Percentiles rank a stretch among this genome's conserved stretches.
phyloP scores from a whole-genome alignment of 2,329 filamentous ascomycete species.

The Endocalyx cinctus region DNA sequence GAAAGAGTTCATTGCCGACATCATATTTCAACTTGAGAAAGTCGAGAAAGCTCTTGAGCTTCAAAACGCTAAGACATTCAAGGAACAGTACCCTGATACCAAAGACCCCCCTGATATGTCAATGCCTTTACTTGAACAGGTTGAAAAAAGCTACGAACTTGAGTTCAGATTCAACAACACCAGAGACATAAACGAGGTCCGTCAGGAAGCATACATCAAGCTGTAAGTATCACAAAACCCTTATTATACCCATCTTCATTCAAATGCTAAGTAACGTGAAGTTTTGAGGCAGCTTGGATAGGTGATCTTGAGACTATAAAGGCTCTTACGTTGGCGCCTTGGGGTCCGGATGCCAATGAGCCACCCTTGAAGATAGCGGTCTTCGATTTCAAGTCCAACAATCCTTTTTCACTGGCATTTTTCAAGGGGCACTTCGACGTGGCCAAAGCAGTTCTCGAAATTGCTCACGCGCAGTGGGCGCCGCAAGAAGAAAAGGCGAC shows the following conservation, averaged over 20 bases:
- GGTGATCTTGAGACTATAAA: constrained; percentile 67
- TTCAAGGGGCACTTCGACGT: constrained; percentile 59
- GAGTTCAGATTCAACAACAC: constrained; percentile 47
- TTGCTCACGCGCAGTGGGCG: constrained; percentile 64
- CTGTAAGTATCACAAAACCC: constrained; percentile 42
- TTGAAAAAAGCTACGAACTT: constrained; percentile 35
- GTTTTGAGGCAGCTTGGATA: constrained; percentile 68
- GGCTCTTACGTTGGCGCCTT: constrained; percentile 54
- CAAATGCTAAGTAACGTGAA: constrained; percentile 27
- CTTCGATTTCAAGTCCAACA: constrained; percentile 44
- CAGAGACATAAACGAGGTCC: constrained; percentile 51
- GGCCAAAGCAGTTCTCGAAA: constrained; percentile 64
- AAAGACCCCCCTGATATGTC: constrained; percentile 20
- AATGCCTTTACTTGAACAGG: no score
- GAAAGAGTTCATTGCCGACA: constrained; percentile 45
- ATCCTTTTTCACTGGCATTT: constrained; percentile 65
- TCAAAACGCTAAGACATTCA: constrained; percentile 62
- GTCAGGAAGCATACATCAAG: constrained; percentile 55
- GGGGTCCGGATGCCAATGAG: constrained; percentile 49
- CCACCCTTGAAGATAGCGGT: constrained; percentile 62
- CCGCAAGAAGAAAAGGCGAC: constrained; percentile 48
- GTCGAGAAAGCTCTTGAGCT: constrained; percentile 51
- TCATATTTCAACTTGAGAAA: constrained; percentile 47
- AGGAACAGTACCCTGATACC: constrained; percentile 56
- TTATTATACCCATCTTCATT: background rate